phyloP scores from a whole-genome alignment of 2,329 filamentous ascomycete species.

The Aspergillus melleus region DNA sequence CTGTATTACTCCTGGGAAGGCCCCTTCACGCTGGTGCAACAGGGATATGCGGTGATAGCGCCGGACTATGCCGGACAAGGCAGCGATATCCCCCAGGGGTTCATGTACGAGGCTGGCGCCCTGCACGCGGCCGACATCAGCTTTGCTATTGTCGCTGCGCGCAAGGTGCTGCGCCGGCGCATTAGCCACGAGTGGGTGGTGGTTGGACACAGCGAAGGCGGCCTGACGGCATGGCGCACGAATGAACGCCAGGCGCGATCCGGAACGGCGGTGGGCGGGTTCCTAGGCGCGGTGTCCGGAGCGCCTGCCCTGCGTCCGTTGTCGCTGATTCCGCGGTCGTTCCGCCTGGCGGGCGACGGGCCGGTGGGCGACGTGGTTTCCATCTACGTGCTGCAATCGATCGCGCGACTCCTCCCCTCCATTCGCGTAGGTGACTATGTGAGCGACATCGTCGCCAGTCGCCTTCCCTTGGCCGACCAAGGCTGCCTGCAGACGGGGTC shows the following conservation, averaged over 20 bases:
- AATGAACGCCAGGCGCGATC: background rate
- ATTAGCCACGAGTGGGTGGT: constrained; percentile 7
- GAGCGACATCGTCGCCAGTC: background rate
- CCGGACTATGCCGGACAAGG: constrained; percentile 10
- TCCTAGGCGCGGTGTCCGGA: constrained; percentile 5
- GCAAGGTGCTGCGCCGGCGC: background rate
- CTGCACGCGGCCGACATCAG: constrained; percentile 2
- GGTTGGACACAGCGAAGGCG: constrained; percentile 8
- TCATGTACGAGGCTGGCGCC: constrained; percentile 1
- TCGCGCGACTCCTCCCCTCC: background rate
- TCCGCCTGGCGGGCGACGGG: background rate
- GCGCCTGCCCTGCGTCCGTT: constrained; percentile 3
- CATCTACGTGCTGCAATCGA: constrained; percentile 2
- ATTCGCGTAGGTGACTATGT: background rate
- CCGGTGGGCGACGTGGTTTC: constrained; percentile 3
- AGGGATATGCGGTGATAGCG: constrained; percentile 4
- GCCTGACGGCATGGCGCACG: background rate
- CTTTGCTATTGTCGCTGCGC: background rate
- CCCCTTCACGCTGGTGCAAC: background rate
- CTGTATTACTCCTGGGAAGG: background rate
- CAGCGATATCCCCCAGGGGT: constrained; percentile 1
- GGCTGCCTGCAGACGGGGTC: background rate
- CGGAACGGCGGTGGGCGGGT: background rate
- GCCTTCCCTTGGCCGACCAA: background rate
- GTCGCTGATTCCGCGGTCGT: constrained; percentile 1